Conservation (phyloP, 768 basidiomycete genomes). For the Russula griseocarnosa region DNA sequence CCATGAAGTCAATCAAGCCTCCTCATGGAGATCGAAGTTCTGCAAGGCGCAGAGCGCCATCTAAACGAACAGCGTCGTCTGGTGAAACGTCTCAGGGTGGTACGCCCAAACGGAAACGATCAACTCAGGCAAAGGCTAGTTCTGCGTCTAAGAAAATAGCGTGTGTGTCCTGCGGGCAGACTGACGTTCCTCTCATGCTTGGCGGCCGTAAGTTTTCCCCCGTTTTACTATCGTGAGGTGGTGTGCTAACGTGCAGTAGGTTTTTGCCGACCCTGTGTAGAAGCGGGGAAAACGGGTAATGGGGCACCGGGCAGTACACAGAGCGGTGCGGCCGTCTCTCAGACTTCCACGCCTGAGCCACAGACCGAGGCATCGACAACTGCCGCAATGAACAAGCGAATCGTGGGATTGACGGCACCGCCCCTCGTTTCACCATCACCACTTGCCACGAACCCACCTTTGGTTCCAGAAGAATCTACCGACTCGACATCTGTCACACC, state of each 20-base stretch:
- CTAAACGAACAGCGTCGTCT: conserved; percentile 33
- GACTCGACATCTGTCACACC: conserved; percentile 2
- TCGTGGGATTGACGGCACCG: conserved; percentile 10
- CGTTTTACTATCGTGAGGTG: conserved; percentile 12
- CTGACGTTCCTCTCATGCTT: conserved; percentile 70
- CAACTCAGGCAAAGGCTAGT: conserved; percentile 36
- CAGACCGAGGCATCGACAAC: conserved; percentile 11
- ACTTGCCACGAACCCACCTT: conserved; percentile 21
- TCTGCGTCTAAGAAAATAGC: conserved; percentile 44
- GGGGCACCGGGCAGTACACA: conserved; percentile 1
- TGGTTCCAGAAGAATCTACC: conserved; percentile 21
- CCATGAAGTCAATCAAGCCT: conserved; percentile 58
- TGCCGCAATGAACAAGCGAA: conserved; percentile 11
- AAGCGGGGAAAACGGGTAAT: conserved; percentile 21
- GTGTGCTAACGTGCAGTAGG: conserved; percentile 39
- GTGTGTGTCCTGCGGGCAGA: conserved; percentile 59
- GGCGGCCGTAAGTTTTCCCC: conserved; percentile 59
- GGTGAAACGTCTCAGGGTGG: conserved; percentile 13
- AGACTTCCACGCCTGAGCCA: background rate
- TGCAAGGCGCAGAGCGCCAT: conserved; percentile 37
- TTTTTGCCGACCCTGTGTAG: conserved; percentile 66
- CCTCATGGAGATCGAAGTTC: conserved; percentile 38
- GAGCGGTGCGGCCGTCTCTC: background rate
- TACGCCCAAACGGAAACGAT: conserved; percentile 43
- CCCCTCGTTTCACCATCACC: conserved; percentile 13